Evolutionary conservation across 306 rosid species (phyloP), one percentile per base, ranked within the genome.

Genomic region (Cicer cuneatum): DNA sequence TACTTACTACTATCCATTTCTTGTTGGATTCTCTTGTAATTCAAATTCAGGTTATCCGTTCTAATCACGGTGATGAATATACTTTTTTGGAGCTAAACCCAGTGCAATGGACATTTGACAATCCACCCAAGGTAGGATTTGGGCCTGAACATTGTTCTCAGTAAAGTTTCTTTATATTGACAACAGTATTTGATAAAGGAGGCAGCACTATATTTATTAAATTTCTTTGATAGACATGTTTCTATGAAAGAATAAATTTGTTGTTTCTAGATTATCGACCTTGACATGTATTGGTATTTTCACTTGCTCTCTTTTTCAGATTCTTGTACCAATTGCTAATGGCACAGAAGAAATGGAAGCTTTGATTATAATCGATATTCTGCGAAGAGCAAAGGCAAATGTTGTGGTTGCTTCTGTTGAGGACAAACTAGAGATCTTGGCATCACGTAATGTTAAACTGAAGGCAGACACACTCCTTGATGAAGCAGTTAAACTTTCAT

Each of bases 311-410:
- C 54, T 16, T 75, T 75, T 73, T 81, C 81, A 94, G 98, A 74
- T 94, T 87, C 98, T 94, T 48, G 95, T 94, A 71, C 97, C 98
- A 41, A 82, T 91, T 66, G 96, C 97, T 29, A 72, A 87, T 77
- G 98, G 97, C 60, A 78, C 86, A 3, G 98, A 94, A 91, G 98
- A 94, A 87, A 91, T 94, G 98, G 97, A 94, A 88, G 96, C 96
- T 61, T 66, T 87, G 8, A 88, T 88, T 69, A 88, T 92, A 60
- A 85, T 94, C 66, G 95, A 90, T 79, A 72, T 92, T 74, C 89
- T 94, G 60, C 88, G 95, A 37, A 72, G 92, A 73, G 96, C 97
- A 43, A 87, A 94, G 76, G 95, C 91, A 75, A 63, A 92, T 80
- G 98, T 91, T 62, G 91, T 90, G 54, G 97, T 92, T 85, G 96